These are phyloP conservation scores for Lichtheimia hyalospora DNA, from an alignment of 371 early-diverging fungal genomes.

Conservation along the genomic window DNA sequence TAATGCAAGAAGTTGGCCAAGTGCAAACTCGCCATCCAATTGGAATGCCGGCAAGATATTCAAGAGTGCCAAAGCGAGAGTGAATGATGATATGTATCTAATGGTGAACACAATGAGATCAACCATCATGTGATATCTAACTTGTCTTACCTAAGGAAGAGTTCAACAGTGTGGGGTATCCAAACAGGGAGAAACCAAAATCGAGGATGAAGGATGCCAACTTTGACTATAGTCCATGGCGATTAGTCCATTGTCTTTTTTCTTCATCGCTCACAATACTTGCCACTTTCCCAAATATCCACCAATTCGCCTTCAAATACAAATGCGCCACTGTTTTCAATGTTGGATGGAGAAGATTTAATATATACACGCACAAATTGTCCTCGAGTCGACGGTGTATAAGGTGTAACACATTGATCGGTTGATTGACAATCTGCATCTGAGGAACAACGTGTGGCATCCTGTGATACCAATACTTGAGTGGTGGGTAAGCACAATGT, in stretches of 20 bases:
- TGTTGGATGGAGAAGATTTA: conserved; percentile 35
- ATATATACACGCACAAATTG: conserved; percentile 59
- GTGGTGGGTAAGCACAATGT: conserved; percentile 39
- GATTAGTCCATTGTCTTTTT: not conserved
- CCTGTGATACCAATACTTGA: conserved; percentile 25
- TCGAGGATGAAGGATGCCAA: conserved; percentile 59
- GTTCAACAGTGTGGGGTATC: conserved; percentile 59
- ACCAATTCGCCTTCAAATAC: conserved; percentile 60
- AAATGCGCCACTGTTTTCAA: conserved; percentile 30
- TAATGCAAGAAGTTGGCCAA: conserved; percentile 40
- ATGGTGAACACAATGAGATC: not conserved
- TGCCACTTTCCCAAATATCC: conserved; percentile 64
- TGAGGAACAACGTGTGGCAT: conserved; percentile 36
- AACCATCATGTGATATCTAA: too few relatives aligned
- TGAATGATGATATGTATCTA: conserved; percentile 76
- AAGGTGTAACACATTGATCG: conserved; percentile 56
- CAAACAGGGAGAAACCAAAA: conserved; percentile 58
- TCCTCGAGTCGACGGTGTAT: conserved; percentile 51
- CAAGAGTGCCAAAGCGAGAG: conserved; percentile 71
- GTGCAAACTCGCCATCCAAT: conserved; percentile 75
- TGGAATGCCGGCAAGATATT: conserved; percentile 80
- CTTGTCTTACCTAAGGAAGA: conserved; percentile 48
- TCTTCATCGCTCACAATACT: not conserved
- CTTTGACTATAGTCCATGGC: conserved; percentile 47
- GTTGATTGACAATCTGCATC: conserved; percentile 30